Conservation (phyloP, 805 yeast genomes). For the Candida ascalaphidarum region DNA sequence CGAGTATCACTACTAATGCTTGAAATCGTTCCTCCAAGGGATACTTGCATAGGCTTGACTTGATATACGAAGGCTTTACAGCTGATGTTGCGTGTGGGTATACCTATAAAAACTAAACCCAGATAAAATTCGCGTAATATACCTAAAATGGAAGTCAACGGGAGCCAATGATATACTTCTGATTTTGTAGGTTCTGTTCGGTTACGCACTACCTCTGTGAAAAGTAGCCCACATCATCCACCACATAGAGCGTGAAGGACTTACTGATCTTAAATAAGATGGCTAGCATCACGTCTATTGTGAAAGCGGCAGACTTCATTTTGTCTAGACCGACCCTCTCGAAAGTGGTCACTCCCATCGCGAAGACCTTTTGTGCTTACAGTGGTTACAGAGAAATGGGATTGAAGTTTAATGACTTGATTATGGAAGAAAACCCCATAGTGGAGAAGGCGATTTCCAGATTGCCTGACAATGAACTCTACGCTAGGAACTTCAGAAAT, state of each 20-base stretch:
- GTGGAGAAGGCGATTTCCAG: conserved; percentile 84
- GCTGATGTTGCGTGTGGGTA: no score
- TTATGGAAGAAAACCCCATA: conserved; percentile 79
- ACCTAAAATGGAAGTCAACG: no score
- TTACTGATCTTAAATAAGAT: conserved; percentile 14
- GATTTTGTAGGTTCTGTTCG: no score
- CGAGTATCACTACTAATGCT: conserved; percentile 60
- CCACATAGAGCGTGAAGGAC: no score
- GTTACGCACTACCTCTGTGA: no score
- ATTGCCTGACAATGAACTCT: conserved; percentile 74
- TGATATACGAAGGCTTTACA: no score
- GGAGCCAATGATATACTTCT: no score
- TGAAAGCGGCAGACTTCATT: conserved; percentile 69
- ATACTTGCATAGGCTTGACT: no score
- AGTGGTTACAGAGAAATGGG: conserved; percentile 96
- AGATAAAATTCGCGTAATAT: no score
- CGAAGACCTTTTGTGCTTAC: conserved; percentile 61
- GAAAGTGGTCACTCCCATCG: conserved; percentile 69
- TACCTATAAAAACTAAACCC: no score
- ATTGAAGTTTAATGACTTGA: conserved; percentile 77
- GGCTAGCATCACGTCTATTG: conserved; percentile 62
- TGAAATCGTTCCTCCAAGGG: no score
- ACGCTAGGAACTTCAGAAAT: conserved; percentile 88
- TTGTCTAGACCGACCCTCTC: conserved; percentile 73
- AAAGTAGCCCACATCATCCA: no score